phyloP scores from a whole-genome alignment of 257 asterid species.

The Gynochthodes officinalis region DNA sequence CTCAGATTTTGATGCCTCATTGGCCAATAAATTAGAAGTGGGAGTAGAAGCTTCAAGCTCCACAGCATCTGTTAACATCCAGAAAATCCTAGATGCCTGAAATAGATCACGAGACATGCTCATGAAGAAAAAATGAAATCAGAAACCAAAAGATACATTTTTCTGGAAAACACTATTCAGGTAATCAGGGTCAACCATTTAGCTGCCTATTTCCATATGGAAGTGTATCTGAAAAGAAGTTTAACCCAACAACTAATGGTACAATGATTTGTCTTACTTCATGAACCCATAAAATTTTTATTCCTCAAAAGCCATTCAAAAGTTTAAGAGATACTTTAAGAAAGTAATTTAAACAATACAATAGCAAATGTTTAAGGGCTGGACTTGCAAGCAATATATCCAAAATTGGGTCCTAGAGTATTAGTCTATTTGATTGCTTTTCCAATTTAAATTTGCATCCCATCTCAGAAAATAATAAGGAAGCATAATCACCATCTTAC shows the following conservation, averaged over 20 bases:
- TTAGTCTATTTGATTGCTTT: too few relatives aligned
- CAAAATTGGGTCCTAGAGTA: not conserved
- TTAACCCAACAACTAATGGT: not conserved
- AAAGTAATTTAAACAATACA: not conserved
- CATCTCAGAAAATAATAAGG: constrained; percentile 17
- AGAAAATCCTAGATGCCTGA: constrained; percentile 74
- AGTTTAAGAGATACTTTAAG: not conserved
- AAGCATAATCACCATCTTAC: constrained; percentile 64
- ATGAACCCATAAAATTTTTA: not conserved
- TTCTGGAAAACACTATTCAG: not conserved
- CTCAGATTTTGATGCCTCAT: too few relatives aligned
- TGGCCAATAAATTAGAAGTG: too few relatives aligned
- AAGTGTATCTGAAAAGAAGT: not conserved
- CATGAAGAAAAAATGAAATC: constrained; percentile 10
- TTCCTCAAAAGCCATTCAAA: not conserved
- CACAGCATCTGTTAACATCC: constrained; percentile 54
- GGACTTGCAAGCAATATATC: too few relatives aligned
- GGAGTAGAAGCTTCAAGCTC: constrained; percentile 41
- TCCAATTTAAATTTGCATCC: not conserved
- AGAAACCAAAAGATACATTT: not conserved
- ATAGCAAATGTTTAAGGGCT: not conserved
- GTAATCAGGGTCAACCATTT: not conserved
- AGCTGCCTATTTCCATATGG: not conserved
- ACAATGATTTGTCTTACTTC: not conserved
- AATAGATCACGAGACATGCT: constrained; percentile 9